Conservation (phyloP, 768 basidiomycete species). For the Tricholomella constricta region DNA sequence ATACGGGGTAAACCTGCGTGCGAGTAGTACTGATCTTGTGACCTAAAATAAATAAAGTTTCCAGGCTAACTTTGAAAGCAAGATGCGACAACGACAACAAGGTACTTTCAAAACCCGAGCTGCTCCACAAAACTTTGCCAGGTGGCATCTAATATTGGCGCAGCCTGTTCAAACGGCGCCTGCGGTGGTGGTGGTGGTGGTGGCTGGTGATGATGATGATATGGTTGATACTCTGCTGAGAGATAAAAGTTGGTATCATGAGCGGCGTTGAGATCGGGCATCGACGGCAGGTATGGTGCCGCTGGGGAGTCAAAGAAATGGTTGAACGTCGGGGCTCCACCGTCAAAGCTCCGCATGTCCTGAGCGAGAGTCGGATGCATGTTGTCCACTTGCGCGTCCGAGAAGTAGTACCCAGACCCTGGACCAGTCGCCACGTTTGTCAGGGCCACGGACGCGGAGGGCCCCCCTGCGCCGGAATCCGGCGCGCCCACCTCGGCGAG, state of each 20-base stretch:
- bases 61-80: neutral
- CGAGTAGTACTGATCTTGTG: neutral
- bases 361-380: conserved; percentile 57
- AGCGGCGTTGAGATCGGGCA: conserved; percentile 6
- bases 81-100: no score
- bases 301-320: conserved; percentile 30
- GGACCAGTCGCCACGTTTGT: conserved; percentile 17
- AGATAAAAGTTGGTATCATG: conserved; percentile 14
- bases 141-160: conserved; percentile 54
- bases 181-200: conserved; percentile 3
- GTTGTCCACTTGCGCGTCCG: conserved; percentile 12
- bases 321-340: conserved; percentile 23
- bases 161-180: conserved; percentile 21
- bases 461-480: conserved; percentile 2
- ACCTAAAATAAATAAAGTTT: neutral
- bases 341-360: conserved; percentile 39
- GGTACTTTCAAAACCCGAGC: conserved; percentile 49
- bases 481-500: conserved; percentile 26
- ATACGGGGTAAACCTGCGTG: no score
- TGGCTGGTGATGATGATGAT: conserved; percentile 13
- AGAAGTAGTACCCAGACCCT: conserved; percentile 3
- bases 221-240: conserved; percentile 1
- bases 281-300: conserved; percentile 1
- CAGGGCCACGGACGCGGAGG: neutral
- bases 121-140: conserved; percentile 75